Conservation (phyloP, 1,284 basidiomycete genomes). For the Cryptococcus depauperatus region DNA sequence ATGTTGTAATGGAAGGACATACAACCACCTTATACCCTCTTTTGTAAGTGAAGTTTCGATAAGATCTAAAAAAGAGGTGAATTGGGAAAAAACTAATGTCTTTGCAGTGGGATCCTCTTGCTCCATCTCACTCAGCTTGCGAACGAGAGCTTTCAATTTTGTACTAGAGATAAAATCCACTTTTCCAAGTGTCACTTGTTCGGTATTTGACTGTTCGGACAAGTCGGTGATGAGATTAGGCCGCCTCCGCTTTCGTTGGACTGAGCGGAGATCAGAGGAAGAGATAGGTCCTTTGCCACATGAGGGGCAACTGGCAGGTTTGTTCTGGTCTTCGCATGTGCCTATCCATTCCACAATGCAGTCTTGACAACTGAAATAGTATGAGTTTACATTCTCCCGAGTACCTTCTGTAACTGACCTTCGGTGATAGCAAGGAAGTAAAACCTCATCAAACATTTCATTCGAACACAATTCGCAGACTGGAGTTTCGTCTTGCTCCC, state of each 20-base stretch:
- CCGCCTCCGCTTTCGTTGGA: constrained; percentile 40
- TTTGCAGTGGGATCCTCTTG: constrained; percentile 63
- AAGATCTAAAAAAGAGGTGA: constrained; percentile 63
- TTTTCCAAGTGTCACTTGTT: constrained; percentile 53
- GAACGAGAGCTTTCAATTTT: constrained; percentile 46
- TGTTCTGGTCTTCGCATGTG: constrained; percentile 40
- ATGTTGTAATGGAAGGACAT: constrained; percentile 7
- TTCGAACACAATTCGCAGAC: constrained; percentile 71
- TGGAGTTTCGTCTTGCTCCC: constrained; percentile 39
- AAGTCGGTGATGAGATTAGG: constrained; percentile 38
- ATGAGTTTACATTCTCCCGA: neutral
- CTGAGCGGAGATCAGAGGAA: constrained; percentile 31
- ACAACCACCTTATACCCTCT: constrained; percentile 61
- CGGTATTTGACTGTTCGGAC: constrained; percentile 14
- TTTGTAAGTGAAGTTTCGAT: constrained; percentile 69
- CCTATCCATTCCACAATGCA: constrained; percentile 44
- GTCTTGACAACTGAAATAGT: constrained; percentile 45
- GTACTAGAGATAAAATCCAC: constrained; percentile 83
- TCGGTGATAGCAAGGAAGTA: constrained; percentile 72
- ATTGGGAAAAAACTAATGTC: constrained; percentile 79
- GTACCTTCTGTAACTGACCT: constrained; percentile 60
- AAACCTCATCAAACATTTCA: constrained; percentile 50
- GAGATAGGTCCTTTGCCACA: constrained; percentile 38
- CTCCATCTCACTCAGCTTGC: constrained; percentile 35
- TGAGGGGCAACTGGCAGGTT: constrained; percentile 38